Base-by-base conservation (phyloP, 352 stramenopile species). In the Phytophthora sp. region DNA sequence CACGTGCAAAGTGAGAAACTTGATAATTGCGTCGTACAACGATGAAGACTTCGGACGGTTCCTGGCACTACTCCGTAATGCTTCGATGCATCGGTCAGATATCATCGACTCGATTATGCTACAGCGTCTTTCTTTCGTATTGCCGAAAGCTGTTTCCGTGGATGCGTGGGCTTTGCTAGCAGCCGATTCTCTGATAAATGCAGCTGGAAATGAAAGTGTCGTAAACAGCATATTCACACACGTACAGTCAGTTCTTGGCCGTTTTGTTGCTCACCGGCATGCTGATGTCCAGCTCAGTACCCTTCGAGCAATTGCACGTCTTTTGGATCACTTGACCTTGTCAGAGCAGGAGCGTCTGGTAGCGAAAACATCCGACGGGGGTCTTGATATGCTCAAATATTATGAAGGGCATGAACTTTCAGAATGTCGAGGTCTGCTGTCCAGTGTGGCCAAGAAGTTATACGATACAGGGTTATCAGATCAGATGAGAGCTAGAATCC, bases 101-200 rank as follows among this genome's bases (percentile, higher is more conserved):
- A 71, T 90, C 15, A 66, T 95, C 8, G 81, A 91, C 41, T 74
- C 73, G 3, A 68, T 79, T n/a, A 93, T 92, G 85, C 68, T 95
- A 12, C 74, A 92, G 36, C 80, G 84, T 2, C 21, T 95, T 18
- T 79, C 80, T 4, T 91, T 87, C 20, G 76, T 93, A 9, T 57
- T 95, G 0, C 81, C 83, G 12, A 86, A 81, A 20, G 76, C 84
- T 45, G 49, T 89, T 36, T 55, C 65, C 4, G 73, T 91, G 15
- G 82, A 91, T 64, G 52, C 70, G 4, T 91, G 85, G 85, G 78
- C 81, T 45, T 63, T 82, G 24, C 61, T 80, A 36, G 81, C 80
- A 7, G 69, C 71, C 21, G 81, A 91, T 38, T 74, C 56, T 2
- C 36, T 91, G 24, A 31, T 63, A 24, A 76, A 78, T 58, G 82